Evolutionary conservation across 1,139 yeast genomes (phyloP), one percentile per base, ranked within the genome.

Genomic region (Tardiomyces digboiensis): DNA sequence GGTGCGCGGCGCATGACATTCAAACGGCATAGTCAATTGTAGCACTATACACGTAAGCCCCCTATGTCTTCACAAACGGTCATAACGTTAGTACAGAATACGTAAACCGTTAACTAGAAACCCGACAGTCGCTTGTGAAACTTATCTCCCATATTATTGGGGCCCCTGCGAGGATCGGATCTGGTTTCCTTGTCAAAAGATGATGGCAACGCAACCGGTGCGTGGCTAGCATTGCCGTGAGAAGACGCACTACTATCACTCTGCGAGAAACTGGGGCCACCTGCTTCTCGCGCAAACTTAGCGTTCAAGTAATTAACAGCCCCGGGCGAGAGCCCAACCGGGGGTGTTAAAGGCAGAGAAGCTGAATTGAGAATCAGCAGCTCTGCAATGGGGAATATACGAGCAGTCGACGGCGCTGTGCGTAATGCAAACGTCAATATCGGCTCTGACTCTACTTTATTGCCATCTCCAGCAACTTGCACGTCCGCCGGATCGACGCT

Each of bases 361-460:
- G 19, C 37, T n/a, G 70, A 67, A 59, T 85, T 84, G 49, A 83
- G 70, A 2, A 82, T 55, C 13, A 89, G 65, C 36, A 86, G 67
- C 57, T 88, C 96, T 0, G 95, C 78, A 19, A 84, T 66, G n/a
- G 82, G 80, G 62, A 82, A 88, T 5, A 54, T 49, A 12, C 45
- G 44, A 1, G 57, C 48, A n/a, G 51, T 56, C 12, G 50, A 39
- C 1, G 60, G 53, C 3, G 63, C 53, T n/a, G 45, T 42, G 16
- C 59, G 50, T 39, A 62, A 48, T 1, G 68, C 59, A 39, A 55
- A 54, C 36, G 61, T 42, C 13, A 64, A 43, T 41, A 62, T 40
- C 6, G 66, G 50, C 45, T 60, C 62, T 36, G 47, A 52, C 33
- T 26, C 33, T n/a, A 26, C 16, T 8, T 26, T 26, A 16, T n/a